Evolutionary conservation across 768 basidiomycete species (phyloP), one percentile per base, ranked within the genome.

Genomic region (Macrolepiota albuminosa): DNA sequence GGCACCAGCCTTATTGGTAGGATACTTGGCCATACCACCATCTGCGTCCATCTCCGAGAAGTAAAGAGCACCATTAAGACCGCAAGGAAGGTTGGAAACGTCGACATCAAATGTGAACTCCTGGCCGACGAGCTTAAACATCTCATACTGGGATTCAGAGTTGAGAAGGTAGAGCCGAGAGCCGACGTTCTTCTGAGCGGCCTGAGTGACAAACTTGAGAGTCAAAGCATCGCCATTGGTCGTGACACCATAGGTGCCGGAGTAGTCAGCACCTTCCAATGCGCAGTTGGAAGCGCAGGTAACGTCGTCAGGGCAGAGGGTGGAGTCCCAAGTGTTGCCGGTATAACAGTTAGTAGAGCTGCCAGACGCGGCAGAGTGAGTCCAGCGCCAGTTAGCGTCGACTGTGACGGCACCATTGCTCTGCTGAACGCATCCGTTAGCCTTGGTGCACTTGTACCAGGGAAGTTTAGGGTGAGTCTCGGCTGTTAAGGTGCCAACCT

Each of bases 331-430:
- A n/a, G 73, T 67, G 74, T 84, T 83, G 42, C 83, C 83, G 59
- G 78, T 83, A 75, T 84, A 84, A 67, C 83, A 78, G 70, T 76
- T 76, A 60, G 71, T 73, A 70, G 72, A 70, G 52, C 68, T 67
- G 48, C 55, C 45, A 52, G 51, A 52, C 36, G 63, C 64, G 57
- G 71, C 72, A 43, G 67, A 66, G 70, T 82, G 80, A 36, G 79
- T 66, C 81, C 81, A 83, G 61, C 83, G 81, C 81, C 81, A 84
- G 75, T 84, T 83, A 60, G 78, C 61, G 69, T 84, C 83, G 69
- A 85, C 75, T 52, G 78, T 77, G 65, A 85, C 73, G 31, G 71
- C 57, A 14, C 74, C 73, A 21, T 46, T 50, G 40, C 68, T 63
- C 42, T 70, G 68, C n/a, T 72, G 74, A 8, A 69, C 72, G 71